Evolutionary conservation across 805 yeast genomes (phyloP), one percentile per base, ranked within the genome.

Genomic region (Metschnikowia chrysomelidarum): DNA sequence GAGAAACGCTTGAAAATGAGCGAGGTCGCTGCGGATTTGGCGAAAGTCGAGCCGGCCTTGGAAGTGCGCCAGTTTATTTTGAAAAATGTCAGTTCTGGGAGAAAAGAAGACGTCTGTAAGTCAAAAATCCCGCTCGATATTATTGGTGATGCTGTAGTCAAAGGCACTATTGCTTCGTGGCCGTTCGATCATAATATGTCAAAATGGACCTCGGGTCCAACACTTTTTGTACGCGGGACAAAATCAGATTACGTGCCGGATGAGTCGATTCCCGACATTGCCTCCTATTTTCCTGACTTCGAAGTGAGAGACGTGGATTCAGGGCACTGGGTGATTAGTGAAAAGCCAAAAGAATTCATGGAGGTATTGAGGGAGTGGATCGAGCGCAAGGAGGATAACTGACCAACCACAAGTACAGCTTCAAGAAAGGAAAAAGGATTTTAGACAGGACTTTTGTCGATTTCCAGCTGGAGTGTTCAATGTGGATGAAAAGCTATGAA

Each of bases 291-390:
- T 62, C 97, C 97, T 0, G 65, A 69, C 17, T 87, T 87, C 52
- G 84, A 78, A 41, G 61, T 85, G 10, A 67, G 75, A 28, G 95
- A 84, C 51, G 65, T 93, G 16, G 81, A 86, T 13, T 76, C 89
- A 0, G 96, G 96, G 2, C 98, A 91, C 59, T 91, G 97, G 96
- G 75, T 89, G 11, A 87, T 87, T 46, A 77, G 87, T 25, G 97
- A 91, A 53, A 82, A 82, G 47, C 96, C 98, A 1, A 49, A 65
- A 6, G 94, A 82, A 52, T 87, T 91, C 44, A 65, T 86, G 16
- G 75, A 69, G 3, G 60, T 64, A 5, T 76, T 85, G 11, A 69
- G 67, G 19, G 82, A 81, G 19, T 89, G 79, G 61, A 68, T 87
- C 5, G 78, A 76, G 38, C 54, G 64, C 32, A 57, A 62, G 33